phyloP scores from a whole-genome alignment of 345 rosid species.

The Triadica sebifera region DNA sequence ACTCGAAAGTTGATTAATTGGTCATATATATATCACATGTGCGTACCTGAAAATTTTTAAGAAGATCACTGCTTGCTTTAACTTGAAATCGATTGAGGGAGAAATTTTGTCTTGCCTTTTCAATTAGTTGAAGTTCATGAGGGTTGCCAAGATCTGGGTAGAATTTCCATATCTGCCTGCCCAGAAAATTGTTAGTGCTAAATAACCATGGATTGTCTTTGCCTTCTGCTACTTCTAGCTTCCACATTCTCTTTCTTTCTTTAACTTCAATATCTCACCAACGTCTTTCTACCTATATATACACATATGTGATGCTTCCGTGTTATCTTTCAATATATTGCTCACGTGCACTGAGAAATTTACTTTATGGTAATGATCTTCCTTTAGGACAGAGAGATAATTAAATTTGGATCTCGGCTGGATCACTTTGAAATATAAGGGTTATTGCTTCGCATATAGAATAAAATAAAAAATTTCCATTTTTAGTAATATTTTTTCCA shows the following conservation, averaged over 20 bases:
- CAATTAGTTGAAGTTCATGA: not conserved
- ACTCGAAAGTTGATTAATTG: not conserved
- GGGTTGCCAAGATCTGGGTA: not conserved
- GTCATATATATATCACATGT: not conserved
- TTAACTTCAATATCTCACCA: too few species aligned
- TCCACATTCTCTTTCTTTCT: not conserved
- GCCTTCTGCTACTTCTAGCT: not conserved
- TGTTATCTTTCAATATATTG: too few species aligned
- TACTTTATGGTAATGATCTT: too few species aligned
- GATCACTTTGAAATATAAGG: too few species aligned
- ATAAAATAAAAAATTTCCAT: too few species aligned
- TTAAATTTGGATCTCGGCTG: too few species aligned
- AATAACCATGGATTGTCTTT: not conserved
- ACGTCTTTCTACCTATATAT: too few species aligned
- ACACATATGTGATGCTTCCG: too few species aligned
- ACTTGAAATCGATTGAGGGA: not conserved
- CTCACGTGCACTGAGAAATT: too few species aligned
- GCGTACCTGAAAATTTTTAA: slow-evolving; percentile 14
- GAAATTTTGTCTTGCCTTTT: slow-evolving; percentile 5
- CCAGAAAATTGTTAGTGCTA: slow-evolving; percentile 12
- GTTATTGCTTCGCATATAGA: too few species aligned
- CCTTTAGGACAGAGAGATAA: too few species aligned
- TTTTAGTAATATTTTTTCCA: too few species aligned
- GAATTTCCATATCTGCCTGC: slow-evolving; percentile 12
- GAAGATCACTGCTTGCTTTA: slow-evolving; percentile 16